Percentiles rank a stretch among this genome's conserved stretches.
Evolutionary conservation across 495 filamentous ascomycete species (phyloP).

Genomic region (Sphaerosporella brunnea): DNA sequence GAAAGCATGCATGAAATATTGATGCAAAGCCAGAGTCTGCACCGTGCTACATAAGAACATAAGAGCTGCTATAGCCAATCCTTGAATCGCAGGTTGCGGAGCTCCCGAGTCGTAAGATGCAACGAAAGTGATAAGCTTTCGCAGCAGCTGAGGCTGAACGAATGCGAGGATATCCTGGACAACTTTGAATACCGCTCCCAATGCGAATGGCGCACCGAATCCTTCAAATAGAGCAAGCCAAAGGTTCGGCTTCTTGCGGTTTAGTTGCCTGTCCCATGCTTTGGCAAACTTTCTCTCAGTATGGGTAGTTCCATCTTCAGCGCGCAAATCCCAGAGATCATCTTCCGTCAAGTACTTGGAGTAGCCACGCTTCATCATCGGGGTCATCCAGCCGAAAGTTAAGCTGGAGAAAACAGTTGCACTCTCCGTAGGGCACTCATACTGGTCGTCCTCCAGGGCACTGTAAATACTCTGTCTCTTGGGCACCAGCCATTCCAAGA

Average conservation of each 20-base stretch:
- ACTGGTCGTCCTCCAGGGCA: constrained; percentile 51
- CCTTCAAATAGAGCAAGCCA: constrained; percentile 79
- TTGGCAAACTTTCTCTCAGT: constrained; percentile 51
- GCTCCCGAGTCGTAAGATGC: constrained; percentile 48
- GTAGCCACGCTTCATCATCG: constrained; percentile 92
- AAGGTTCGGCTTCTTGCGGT: constrained; percentile 60
- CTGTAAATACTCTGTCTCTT: constrained; percentile 74
- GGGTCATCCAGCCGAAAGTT: constrained; percentile 98
- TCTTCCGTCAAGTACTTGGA: constrained; percentile 84
- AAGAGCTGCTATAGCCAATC: constrained; percentile 69
- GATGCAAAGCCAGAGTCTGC: constrained; percentile 69
- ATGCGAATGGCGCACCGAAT: constrained; percentile 67
- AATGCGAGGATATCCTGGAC: constrained; percentile 72
- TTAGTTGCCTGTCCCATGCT: constrained; percentile 60
- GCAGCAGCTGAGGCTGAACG: constrained; percentile 77
- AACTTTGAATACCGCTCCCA: constrained; percentile 67
- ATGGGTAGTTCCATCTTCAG: constrained; percentile 53
- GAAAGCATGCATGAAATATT: constrained; percentile 91
- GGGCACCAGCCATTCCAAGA: constrained; percentile 77
- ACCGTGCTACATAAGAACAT: constrained; percentile 81
- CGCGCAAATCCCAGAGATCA: constrained; percentile 85
- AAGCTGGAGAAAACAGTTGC: constrained; percentile 85
- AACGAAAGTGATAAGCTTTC: constrained; percentile 70
- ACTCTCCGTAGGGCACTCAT: constrained; percentile 78
- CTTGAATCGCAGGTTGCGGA: constrained; percentile 62